Evolutionary conservation across 2,329 filamentous ascomycete species (phyloP).

Genomic region (Botryosphaeria dothidea): DNA sequence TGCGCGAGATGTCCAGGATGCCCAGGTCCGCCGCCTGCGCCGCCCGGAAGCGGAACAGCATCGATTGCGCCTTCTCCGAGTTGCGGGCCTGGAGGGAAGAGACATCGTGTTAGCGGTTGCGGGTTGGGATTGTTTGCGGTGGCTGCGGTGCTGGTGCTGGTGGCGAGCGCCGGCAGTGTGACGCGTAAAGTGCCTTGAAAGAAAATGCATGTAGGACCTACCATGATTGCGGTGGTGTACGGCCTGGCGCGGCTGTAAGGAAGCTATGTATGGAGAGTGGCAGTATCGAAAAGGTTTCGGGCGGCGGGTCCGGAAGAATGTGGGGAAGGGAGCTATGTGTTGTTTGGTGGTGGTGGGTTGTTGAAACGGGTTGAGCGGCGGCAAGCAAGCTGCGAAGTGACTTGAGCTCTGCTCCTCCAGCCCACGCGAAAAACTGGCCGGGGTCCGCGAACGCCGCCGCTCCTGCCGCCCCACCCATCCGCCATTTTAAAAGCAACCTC

Average conservation of each 20-base stretch:
- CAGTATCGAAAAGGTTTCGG: background rate
- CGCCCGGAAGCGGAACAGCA: slow-evolving; percentile 99
- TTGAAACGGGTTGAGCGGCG: background rate
- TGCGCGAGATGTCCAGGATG: slow-evolving; percentile 89
- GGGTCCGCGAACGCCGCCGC: slow-evolving; percentile 10
- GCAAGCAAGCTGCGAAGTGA: slow-evolving; percentile 7
- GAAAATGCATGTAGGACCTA: slow-evolving; percentile 7
- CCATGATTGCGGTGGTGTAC: slow-evolving; percentile 11
- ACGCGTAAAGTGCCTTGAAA: too few species aligned
- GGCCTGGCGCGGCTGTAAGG: background rate
- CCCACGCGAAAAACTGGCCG: slow-evolving; percentile 19
- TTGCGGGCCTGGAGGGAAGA: slow-evolving; percentile 75
- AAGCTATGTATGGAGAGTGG: background rate
- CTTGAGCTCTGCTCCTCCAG: slow-evolving; percentile 18
- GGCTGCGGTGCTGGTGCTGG: background rate
- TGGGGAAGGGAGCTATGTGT: background rate
- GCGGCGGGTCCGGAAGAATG: background rate
- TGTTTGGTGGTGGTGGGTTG: slow-evolving; percentile 6
- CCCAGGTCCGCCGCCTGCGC: slow-evolving; percentile 94
- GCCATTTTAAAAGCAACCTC: slow-evolving; percentile 2
- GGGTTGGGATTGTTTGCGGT: background rate
- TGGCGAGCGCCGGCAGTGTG: background rate
- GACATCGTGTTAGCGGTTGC: slow-evolving; percentile 20
- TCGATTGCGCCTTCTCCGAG: slow-evolving; percentile 97
- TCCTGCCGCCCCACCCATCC: background rate